phyloP scores from a whole-genome alignment of 352 stramenopile genomes.

The Plasmopara halstedii region DNA sequence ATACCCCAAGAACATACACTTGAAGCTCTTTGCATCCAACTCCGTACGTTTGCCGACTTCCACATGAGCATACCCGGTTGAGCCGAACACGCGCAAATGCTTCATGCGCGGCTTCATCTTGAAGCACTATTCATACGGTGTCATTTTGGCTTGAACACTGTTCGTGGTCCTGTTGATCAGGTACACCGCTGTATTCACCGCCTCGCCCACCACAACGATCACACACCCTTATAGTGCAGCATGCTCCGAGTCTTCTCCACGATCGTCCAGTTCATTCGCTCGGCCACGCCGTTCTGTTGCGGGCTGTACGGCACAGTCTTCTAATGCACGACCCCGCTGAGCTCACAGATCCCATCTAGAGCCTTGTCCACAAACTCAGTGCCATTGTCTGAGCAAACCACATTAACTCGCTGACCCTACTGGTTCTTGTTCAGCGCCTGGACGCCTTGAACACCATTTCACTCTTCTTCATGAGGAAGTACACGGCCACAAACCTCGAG shows the following conservation, averaged over 20 bases:
- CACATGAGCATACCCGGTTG: neutral
- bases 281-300: too few relatives aligned
- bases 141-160: neutral
- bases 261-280: too few relatives aligned
- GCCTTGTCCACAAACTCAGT: slow-evolving; percentile 17
- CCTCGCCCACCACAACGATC: neutral
- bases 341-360: too few relatives aligned
- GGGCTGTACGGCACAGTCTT: too few relatives aligned
- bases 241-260: too few relatives aligned
- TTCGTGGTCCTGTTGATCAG: neutral
- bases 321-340: too few relatives aligned
- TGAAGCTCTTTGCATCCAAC: slow-evolving; percentile 1
- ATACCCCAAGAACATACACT: slow-evolving; percentile 3
- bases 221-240: too few relatives aligned
- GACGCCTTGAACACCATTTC: too few relatives aligned
- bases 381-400: slow-evolving; percentile 24
- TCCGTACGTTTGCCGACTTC: neutral
- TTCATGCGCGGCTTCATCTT: neutral
- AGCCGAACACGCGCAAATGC: neutral
- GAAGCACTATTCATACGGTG: neutral
- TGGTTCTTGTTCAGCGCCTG: slow-evolving; percentile 9
- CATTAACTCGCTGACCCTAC: slow-evolving; percentile 12
- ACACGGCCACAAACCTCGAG: neutral
- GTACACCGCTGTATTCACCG: neutral
- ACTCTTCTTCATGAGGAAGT: too few relatives aligned